Percentiles rank a stretch among this genome's conserved stretches.
Evolutionary conservation across 1,139 yeast genomes (phyloP).

Genomic region (Debaryomycetaceae sp.): DNA sequence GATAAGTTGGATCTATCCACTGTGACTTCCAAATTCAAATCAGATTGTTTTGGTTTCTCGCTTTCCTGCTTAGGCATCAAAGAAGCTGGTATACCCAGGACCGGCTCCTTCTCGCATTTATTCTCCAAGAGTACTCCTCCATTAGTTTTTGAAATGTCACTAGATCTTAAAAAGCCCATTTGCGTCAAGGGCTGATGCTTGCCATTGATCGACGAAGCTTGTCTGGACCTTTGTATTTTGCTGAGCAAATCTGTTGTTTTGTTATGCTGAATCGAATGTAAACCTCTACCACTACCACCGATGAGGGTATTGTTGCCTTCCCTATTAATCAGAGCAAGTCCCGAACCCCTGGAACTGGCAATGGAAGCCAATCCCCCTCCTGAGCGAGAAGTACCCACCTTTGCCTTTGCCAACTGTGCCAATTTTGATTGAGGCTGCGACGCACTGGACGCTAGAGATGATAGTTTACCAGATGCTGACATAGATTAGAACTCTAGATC

Average conservation of each 20-base stretch:
- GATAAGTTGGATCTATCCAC: slow-evolving; percentile 19
- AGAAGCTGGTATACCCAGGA: not conserved
- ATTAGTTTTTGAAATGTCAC: not conserved
- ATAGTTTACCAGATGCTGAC: not conserved
- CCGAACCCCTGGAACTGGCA: not conserved
- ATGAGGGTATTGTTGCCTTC: too few species aligned
- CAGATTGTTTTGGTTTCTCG: not conserved
- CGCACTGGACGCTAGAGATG: not conserved
- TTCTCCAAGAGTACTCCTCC: not conserved
- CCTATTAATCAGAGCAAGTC: not conserved
- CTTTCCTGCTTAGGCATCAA: not conserved
- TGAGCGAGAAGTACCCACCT: slow-evolving; percentile 6
- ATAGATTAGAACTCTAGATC: slow-evolving; percentile 21
- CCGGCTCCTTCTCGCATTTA: not conserved
- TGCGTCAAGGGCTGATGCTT: not conserved
- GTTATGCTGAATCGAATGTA: not conserved
- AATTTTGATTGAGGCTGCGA: slow-evolving; percentile 11
- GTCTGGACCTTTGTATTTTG: not conserved
- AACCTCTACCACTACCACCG: not conserved
- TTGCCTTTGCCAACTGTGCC: slow-evolving; percentile 18
- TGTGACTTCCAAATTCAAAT: slow-evolving; percentile 5
- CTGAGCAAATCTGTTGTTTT: not conserved
- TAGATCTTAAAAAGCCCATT: not conserved
- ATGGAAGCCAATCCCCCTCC: not conserved
- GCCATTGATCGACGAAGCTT: not conserved